These are phyloP conservation scores for Pichia sp. DNA, from an alignment of 1,139 yeast genomes.

Conservation along the genomic window DNA sequence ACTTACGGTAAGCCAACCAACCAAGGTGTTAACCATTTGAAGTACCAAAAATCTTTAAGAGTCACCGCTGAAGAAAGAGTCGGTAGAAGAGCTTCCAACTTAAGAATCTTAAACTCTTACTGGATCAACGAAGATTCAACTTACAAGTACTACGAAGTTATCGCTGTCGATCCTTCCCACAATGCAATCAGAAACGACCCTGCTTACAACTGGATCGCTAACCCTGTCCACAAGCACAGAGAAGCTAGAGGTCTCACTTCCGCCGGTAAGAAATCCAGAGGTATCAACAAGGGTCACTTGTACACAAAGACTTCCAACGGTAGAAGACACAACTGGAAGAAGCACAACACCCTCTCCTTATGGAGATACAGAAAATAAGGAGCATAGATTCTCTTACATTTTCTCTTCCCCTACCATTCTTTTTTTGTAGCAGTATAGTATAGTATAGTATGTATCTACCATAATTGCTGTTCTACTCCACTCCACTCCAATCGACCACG, in stretches of 20 bases:
- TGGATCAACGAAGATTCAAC: constrained; percentile 99
- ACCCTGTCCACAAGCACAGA: constrained; percentile 99
- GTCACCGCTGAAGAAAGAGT: constrained; percentile 99
- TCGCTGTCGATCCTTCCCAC: constrained; percentile 95
- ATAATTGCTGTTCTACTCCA: too few relatives aligned
- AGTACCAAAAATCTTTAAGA: constrained; percentile 97
- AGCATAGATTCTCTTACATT: not conserved
- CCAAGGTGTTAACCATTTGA: constrained; percentile 99
- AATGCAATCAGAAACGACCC: constrained; percentile 99
- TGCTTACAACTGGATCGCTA: constrained; percentile 98
- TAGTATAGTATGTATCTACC: not conserved
- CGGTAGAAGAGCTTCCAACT: constrained; percentile 97
- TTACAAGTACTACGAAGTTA: constrained; percentile 98
- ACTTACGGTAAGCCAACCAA: constrained; percentile 99
- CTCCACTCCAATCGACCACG: too few relatives aligned
- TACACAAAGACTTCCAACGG: constrained; percentile 97
- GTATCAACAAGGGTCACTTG: constrained; percentile 99
- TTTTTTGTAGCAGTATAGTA: not conserved
- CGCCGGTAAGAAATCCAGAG: constrained; percentile 98
- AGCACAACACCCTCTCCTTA: constrained; percentile 95
- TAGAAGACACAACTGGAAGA: constrained; percentile 99
- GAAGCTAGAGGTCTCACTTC: constrained; percentile 99
- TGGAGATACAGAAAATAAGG: constrained; percentile 98
- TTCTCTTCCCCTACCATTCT: not conserved
- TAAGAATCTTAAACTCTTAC: constrained; percentile 99